Evolutionary conservation across 1,284 basidiomycete genomes (phyloP), one percentile per base, ranked within the genome.

Genomic region (Leccinum solheimii): DNA sequence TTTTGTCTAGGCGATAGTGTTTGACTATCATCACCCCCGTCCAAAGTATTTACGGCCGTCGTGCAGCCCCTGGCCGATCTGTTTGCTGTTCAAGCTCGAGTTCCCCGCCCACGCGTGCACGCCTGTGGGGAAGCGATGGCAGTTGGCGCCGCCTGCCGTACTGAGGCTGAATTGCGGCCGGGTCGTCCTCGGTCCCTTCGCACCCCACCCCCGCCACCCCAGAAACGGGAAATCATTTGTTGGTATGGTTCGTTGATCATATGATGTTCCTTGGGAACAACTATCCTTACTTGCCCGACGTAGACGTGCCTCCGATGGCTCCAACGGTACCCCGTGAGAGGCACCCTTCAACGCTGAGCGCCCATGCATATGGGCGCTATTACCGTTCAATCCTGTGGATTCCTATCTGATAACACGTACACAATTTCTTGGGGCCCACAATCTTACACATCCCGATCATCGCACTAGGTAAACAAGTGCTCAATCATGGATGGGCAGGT

Each of bases 391-490:
- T 45, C 43, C 43, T 45, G 19, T 43, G 14, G 27, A 19, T 16
- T 36, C 53, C 36, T 38, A 38, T 56, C 62, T 13, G 53, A 30
- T 50, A n/a, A 11, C 53, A 55, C 23, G 50, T 40, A 49, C 45
- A 6, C 26, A 8, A 21, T 61, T 45, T 38, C 55, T 43, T 55
- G 49, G 45, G 36, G 27, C 55, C n/a, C 21, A 23, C 50, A 27
- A 40, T 40, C 5, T 10, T 34, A 40, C 54, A 58, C 57, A 58
- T 26, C 45, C 55, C n/a, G 57, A 67, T 65, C 64, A 57, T 38
- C 65, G 57, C 59, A 21, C 27, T 36, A 36, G 34, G 26, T 21
- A 55, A 16, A 4, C 36, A n/a, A 49, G 19, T 21, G 43, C 11
- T 45, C 26, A 16, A 53, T 57, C 57, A 61, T 48, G 26, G 19